Conservation (phyloP, 1,284 basidiomycete species). For the Cryptococcus jaspeensis region DNA sequence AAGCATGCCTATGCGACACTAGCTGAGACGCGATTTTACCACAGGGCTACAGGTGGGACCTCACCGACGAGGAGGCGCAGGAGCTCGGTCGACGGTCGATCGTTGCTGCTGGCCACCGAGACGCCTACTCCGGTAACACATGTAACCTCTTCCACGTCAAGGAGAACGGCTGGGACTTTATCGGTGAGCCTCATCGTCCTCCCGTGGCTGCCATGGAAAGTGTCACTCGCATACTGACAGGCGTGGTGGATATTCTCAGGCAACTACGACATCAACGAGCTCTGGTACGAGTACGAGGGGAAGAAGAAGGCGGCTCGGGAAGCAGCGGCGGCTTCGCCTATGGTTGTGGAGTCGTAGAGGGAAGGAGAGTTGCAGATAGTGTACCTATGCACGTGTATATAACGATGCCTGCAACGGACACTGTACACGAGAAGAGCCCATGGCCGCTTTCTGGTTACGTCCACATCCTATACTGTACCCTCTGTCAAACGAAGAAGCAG, state of each 20-base stretch:
- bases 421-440: no score
- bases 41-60: conserved; percentile 84
- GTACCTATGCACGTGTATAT: conserved; percentile 52
- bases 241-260: conserved; percentile 20
- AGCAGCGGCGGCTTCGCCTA: conserved; percentile 26
- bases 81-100: conserved; percentile 93
- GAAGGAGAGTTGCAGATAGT: conserved; percentile 76
- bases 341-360: conserved; percentile 41
- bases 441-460: no score
- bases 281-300: conserved; percentile 52
- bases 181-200: conserved; percentile 60
- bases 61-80: conserved; percentile 89
- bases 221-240: background rate
- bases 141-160: conserved; percentile 96
- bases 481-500: no score
- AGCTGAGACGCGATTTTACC: conserved; percentile 7
- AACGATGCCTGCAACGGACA: no score
- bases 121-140: conserved; percentile 96
- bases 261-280: conserved; percentile 52
- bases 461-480: no score
- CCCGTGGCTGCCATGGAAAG: no score
- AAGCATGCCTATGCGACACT: background rate
- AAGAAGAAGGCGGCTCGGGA: conserved; percentile 46
- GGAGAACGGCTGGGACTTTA: conserved; percentile 89
- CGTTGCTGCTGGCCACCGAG: conserved; percentile 94